phyloP scores from a whole-genome alignment of 2,329 filamentous ascomycete genomes.

The Sporothrix brunneoviolacea region DNA sequence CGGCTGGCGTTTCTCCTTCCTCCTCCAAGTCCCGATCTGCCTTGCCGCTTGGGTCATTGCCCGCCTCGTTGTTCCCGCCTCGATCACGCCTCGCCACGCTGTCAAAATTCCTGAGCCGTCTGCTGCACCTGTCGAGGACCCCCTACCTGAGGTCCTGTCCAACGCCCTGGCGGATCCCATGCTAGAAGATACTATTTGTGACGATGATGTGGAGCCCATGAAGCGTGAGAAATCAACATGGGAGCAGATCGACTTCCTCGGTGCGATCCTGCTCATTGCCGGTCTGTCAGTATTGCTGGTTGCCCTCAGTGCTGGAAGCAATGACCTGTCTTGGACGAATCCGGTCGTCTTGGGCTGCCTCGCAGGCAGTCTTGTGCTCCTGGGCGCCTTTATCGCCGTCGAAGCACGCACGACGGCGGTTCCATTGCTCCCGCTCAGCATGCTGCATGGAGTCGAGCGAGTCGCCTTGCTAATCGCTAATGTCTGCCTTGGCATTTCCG shows the following conservation, averaged over 20 bases:
- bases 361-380: constrained; percentile 35
- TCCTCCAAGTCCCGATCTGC: constrained; percentile 56
- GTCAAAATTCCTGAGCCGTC: too few species aligned
- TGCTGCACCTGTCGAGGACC: constrained; percentile 16
- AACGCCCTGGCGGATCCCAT: not conserved
- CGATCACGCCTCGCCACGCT: not conserved
- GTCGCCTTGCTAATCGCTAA: constrained; percentile 52
- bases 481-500: constrained; percentile 52
- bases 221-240: constrained; percentile 33
- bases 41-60: constrained; percentile 37
- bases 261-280: constrained; percentile 49
- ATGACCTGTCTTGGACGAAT: constrained; percentile 46
- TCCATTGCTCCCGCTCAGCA: constrained; percentile 48
- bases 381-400: constrained; percentile 38
- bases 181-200: not conserved
- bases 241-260: constrained; percentile 51
- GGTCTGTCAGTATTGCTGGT: constrained; percentile 53
- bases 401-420: constrained; percentile 44
- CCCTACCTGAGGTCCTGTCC: too few species aligned
- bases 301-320: constrained; percentile 50
- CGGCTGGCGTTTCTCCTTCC: constrained; percentile 63
- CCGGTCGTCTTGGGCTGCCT: constrained; percentile 41
- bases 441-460: constrained; percentile 49
- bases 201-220: too few species aligned
- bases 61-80: constrained; percentile 1